Evolutionary conservation across 345 rosid species (phyloP), one percentile per base, ranked within the genome.

Genomic region (Acer negundo): DNA sequence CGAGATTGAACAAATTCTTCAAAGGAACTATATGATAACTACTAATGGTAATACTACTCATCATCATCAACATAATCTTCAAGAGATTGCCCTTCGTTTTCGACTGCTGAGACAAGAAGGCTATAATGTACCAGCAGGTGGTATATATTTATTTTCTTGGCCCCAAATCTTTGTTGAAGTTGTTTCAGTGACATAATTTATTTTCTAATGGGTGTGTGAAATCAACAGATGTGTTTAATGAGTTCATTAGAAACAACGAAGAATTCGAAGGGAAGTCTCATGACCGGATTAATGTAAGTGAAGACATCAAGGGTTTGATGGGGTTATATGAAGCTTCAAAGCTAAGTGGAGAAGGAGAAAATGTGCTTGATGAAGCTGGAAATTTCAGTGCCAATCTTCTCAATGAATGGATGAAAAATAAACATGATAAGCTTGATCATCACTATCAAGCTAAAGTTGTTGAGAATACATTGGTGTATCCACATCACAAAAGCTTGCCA

Each of bases 321-420:
- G 83, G 77, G 40, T 64, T 89, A 69, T 86, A 72, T 26, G 92
- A 90, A 83, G 97, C 97, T 72, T 82, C 91, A 15, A 86, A 85
- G 24, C 79, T 90, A 12, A 71, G 87, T 59, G 66, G 80, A 11
- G 80, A 70, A n/a, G 94, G 86, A 7, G 97, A 90, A 85, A 81
- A 84, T 69, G 62, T 40, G 31, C 88, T 87, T 11, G 88, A 86
- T 24, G 82, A 82, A 63, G 81, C 83, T 6, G 77, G 79, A 71
- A 78, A 67, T 2, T 79, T 69, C 6, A 75, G 86, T 28, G 64
- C 40, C 46, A 65, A 76, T 26, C 56, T 72, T 69, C 85, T 88
- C 13, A 42, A 35, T 17, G 81, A 77, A 64, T 55, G 72, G 72
- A 10, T 46, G 28, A 35, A 67, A 20, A 19, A 12, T 38, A 64